These are phyloP conservation scores for Beauveria medogensis DNA, from an alignment of 2,329 filamentous ascomycete genomes.

Conservation along the genomic window DNA sequence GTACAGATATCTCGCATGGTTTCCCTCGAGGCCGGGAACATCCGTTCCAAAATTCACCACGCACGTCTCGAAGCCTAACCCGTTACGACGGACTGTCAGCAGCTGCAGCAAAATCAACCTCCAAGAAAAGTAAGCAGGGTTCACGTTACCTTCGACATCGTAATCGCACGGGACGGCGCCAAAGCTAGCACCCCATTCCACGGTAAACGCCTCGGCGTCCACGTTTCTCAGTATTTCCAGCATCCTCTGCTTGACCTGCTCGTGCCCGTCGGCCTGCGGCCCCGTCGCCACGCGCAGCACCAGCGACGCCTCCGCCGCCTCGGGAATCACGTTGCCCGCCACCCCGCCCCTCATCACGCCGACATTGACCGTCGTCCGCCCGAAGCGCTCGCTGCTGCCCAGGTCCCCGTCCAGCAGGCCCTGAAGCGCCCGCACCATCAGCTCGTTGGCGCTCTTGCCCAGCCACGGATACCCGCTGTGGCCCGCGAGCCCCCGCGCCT, in stretches of 20 bases:
- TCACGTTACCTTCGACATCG: too few relatives aligned
- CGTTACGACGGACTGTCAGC: too few relatives aligned
- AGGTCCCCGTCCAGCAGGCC: constrained; percentile 56
- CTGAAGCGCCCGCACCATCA: constrained; percentile 59
- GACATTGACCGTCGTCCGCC: constrained; percentile 76
- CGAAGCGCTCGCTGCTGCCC: constrained; percentile 64
- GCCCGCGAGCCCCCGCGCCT: background rate
- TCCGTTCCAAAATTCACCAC: too few relatives aligned
- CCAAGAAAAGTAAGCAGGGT: too few relatives aligned
- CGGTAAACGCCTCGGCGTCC: too few relatives aligned
- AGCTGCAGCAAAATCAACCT: too few relatives aligned
- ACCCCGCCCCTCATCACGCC: constrained; percentile 51
- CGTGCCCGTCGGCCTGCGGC: constrained; percentile 45
- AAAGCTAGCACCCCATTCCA: too few relatives aligned
- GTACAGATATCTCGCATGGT: constrained; percentile 54
- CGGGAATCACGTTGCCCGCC: constrained; percentile 10
- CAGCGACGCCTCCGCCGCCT: constrained; percentile 12
- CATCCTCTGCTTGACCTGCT: too few relatives aligned
- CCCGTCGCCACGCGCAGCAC: constrained; percentile 23
- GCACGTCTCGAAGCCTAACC: too few relatives aligned
- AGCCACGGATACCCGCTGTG: constrained; percentile 26
- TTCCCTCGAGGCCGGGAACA: constrained; percentile 12
- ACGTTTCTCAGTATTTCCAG: too few relatives aligned
- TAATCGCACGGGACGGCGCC: too few relatives aligned
- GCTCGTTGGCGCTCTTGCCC: constrained; percentile 68